phyloP scores from a whole-genome alignment of 2,329 filamentous ascomycete species.

The Lizonia empirigonia region DNA sequence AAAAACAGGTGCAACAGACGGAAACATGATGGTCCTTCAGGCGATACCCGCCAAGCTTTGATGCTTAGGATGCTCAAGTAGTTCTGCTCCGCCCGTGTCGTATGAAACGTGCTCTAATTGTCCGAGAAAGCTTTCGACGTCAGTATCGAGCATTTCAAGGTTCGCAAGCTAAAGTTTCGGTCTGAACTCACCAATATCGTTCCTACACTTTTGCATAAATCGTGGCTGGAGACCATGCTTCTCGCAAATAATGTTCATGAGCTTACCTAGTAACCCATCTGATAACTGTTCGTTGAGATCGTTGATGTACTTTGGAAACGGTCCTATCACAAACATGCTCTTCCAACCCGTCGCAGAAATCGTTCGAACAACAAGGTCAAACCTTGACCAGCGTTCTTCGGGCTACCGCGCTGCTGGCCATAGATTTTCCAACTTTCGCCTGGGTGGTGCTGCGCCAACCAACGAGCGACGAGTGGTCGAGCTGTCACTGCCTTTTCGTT shows the following conservation, averaged over 20 bases:
- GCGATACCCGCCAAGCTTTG: too few relatives aligned
- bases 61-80: too few relatives aligned
- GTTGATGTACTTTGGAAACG: constrained; percentile 44
- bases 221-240: constrained; percentile 51
- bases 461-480: too few relatives aligned
- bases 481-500: too few relatives aligned
- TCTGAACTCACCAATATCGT: constrained; percentile 21
- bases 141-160: background rate
- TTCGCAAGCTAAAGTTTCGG: background rate
- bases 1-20: too few relatives aligned
- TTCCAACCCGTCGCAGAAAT: constrained; percentile 45
- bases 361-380: constrained; percentile 39
- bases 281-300: constrained; percentile 45
- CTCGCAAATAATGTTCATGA: constrained; percentile 30
- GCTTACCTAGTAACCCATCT: constrained; percentile 14
- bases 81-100: too few relatives aligned
- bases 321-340: constrained; percentile 36
- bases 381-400: constrained; percentile 29
- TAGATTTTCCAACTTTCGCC: too few relatives aligned
- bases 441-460: too few relatives aligned
- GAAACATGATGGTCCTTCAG: too few relatives aligned
- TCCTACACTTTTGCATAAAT: constrained; percentile 45
- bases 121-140: constrained; percentile 49
- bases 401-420: constrained; percentile 27
- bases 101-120: constrained; percentile 39